phyloP scores from a whole-genome alignment of 2,329 filamentous ascomycete species.

The Xylariales sp. region DNA sequence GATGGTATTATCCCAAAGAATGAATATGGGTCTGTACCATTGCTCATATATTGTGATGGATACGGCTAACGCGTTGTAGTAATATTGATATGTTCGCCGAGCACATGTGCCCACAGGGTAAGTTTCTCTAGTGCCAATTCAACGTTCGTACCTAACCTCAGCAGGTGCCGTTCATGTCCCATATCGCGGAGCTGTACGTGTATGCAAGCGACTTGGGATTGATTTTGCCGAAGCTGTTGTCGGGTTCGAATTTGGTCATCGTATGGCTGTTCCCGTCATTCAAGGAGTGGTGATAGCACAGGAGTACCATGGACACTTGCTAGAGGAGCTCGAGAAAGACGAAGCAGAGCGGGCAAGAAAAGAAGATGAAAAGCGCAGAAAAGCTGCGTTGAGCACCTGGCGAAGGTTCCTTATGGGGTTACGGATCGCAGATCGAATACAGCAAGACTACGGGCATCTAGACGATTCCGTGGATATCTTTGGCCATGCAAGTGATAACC shows the following conservation, averaged over 20 bases:
- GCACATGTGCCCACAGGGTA: conserved; percentile 82
- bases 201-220: conserved; percentile 86
- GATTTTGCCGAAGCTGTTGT: conserved; percentile 95
- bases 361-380: conserved; percentile 85
- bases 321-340: conserved; percentile 82
- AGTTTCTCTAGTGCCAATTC: conserved; percentile 39
- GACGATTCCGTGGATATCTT: conserved; percentile 64
- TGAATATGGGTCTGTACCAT: conserved; percentile 71
- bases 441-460: conserved; percentile 78
- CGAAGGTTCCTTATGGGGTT: conserved; percentile 87
- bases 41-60: conserved; percentile 7
- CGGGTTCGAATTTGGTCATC: conserved; percentile 94
- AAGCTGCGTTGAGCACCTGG: conserved; percentile 80
- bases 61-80: conserved; percentile 33
- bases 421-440: conserved; percentile 81
- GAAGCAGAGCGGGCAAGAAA: conserved; percentile 80
- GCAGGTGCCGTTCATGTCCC: conserved; percentile 84
- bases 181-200: conserved; percentile 77
- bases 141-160: conserved; percentile 28
- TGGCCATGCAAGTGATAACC: conserved; percentile 57
- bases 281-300: conserved; percentile 88
- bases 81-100: conserved; percentile 97
- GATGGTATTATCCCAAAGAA: conserved; percentile 94
- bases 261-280: conserved; percentile 92
- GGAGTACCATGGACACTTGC: conserved; percentile 79